Evolutionary conservation across 2,329 filamentous ascomycete genomes (phyloP).

Genomic region (Hypomyces perniciosus): DNA sequence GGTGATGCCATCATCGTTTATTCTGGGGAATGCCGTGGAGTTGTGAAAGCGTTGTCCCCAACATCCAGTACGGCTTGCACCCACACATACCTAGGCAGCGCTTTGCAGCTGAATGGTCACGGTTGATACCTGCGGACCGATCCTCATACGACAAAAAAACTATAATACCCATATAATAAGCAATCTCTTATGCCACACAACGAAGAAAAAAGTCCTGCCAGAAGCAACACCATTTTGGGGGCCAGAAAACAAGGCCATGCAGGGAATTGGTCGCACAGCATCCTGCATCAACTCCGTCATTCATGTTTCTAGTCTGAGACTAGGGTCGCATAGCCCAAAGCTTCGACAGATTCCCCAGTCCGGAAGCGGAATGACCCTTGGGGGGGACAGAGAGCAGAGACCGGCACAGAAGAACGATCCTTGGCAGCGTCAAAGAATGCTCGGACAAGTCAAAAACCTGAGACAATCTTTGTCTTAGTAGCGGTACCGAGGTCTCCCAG

Average conservation of each 20-base stretch:
- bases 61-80: background rate
- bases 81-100: no score
- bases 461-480: conserved; percentile 5
- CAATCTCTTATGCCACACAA: no score
- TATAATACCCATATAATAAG: no score
- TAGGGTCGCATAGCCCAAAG: conserved; percentile 8
- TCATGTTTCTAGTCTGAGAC: conserved; percentile 6
- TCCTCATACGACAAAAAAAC: no score
- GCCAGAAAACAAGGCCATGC: conserved; percentile 1
- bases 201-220: no score
- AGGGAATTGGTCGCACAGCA: background rate
- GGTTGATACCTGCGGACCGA: no score
- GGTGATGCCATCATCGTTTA: background rate
- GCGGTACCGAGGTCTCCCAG: background rate
- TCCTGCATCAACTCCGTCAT: conserved; percentile 8
- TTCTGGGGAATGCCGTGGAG: no score
- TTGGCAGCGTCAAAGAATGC: conserved; percentile 5
- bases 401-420: conserved; percentile 4
- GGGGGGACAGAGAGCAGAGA: background rate
- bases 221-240: background rate
- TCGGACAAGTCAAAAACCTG: background rate
- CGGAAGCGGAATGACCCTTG: conserved; percentile 6
- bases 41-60: no score
- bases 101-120: no score
- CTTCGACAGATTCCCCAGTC: conserved; percentile 1